Percentiles rank a stretch among this genome's conserved stretches.
These are phyloP conservation scores for Tylopilus plumbeoviolaceoides DNA, from an alignment of 768 basidiomycete species.

Conservation along the genomic window DNA sequence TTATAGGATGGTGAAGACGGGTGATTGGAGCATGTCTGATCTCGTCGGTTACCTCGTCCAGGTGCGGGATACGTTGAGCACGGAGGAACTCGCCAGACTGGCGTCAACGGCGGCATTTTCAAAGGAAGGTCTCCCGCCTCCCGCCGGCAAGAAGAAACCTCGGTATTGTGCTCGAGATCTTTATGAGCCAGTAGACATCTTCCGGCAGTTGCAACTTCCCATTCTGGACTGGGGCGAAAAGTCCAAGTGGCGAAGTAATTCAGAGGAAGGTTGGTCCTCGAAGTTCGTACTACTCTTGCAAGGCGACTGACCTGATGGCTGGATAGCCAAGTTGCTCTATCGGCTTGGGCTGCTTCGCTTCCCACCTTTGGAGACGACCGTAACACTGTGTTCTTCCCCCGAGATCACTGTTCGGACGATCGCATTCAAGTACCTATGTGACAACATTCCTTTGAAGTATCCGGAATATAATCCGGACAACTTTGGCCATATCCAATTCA, in stretches of 20 bases:
- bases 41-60: not conserved
- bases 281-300: not conserved
- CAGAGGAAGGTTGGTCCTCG: slow-evolving; percentile 70
- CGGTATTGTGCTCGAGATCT: not conserved
- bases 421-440: not conserved
- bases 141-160: not conserved
- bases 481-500: not conserved
- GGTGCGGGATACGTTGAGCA: not conserved
- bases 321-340: not conserved
- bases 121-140: not conserved
- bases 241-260: slow-evolving; percentile 73
- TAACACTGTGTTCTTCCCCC: not conserved
- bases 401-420: not conserved
- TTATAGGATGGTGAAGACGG: not conserved
- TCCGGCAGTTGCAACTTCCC: slow-evolving; percentile 35
- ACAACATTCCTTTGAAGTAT: not conserved
- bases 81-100: not conserved
- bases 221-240: slow-evolving; percentile 83
- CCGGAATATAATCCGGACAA: not conserved
- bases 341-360: not conserved
- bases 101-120: not conserved
- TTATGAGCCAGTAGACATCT: not conserved
- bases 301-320: not conserved
- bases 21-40: not conserved
- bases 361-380: not conserved